These are phyloP conservation scores for Aspergillus tanneri DNA, from an alignment of 2,329 filamentous ascomycete species.

Conservation along the genomic window DNA sequence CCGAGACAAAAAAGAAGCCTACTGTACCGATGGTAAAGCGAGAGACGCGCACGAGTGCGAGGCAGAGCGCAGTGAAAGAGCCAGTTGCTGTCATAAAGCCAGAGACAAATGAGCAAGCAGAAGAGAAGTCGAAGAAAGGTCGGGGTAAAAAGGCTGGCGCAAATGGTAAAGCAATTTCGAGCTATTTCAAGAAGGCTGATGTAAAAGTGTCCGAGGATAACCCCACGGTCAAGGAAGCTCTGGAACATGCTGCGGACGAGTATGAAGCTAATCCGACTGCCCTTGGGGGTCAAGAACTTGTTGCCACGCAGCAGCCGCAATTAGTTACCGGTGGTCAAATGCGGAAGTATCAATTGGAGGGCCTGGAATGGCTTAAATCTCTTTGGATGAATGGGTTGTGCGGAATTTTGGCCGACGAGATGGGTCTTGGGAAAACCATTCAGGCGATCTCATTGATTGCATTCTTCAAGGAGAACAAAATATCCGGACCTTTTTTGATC, in stretches of 20 bases:
- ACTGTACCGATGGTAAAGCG: constrained; percentile 23
- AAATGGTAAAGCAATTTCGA: constrained; percentile 52
- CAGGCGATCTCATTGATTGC: constrained; percentile 88
- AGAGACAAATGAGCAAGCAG: constrained; percentile 18
- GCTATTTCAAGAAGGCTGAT: constrained; percentile 62
- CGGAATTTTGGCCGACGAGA: constrained; percentile 89
- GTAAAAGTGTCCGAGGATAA: constrained; percentile 54
- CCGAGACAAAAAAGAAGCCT: constrained; percentile 30
- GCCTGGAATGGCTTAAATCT: constrained; percentile 84
- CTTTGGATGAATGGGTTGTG: constrained; percentile 87
- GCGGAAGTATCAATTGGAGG: constrained; percentile 91
- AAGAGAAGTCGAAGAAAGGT: constrained; percentile 26
- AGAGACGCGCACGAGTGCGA: constrained; percentile 33
- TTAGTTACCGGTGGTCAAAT: constrained; percentile 84
- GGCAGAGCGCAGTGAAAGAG: constrained; percentile 21
- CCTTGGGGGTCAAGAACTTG: constrained; percentile 65
- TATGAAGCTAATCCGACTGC: constrained; percentile 59
- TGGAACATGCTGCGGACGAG: constrained; percentile 59
- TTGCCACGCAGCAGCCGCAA: constrained; percentile 81
- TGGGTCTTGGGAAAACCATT: constrained; percentile 90
- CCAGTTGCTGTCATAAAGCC: constrained; percentile 14
- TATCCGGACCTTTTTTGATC: constrained; percentile 86
- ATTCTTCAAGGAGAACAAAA: constrained; percentile 79
- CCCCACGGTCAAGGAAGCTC: constrained; percentile 55
- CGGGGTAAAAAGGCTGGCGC: constrained; percentile 28